Percentiles rank a stretch among this genome's conserved stretches.
Conservation (phyloP, 2,329 filamentous ascomycete genomes). For the Tolypocladium guangdongense region DNA sequence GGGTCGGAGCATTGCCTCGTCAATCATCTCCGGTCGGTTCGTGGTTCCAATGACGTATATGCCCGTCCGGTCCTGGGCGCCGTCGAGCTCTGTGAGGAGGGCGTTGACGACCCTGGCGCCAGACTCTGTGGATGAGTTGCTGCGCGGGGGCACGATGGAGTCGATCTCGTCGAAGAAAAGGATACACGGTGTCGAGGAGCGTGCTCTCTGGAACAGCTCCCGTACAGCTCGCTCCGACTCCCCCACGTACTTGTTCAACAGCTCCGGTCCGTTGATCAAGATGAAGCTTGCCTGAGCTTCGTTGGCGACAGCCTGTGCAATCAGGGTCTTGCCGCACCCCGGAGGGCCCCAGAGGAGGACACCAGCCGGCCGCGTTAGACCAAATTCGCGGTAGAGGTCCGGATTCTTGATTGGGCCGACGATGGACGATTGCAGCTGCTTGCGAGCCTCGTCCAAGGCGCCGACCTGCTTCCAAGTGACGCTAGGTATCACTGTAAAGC, state of each 20-base stretch:
- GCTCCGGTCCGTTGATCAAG: conserved; percentile 88
- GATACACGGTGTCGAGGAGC: conserved; percentile 80
- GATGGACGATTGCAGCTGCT: conserved; percentile 75
- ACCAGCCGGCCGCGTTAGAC: conserved; percentile 71
- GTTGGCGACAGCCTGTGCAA: conserved; percentile 93
- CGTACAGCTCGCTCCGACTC: conserved; percentile 90
- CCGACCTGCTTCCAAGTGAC: conserved; percentile 92
- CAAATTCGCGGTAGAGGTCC: conserved; percentile 62
- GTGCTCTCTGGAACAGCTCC: conserved; percentile 81
- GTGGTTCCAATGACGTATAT: conserved; percentile 94
- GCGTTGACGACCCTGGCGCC: conserved; percentile 89
- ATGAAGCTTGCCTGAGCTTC: conserved; percentile 97
- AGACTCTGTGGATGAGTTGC: conserved; percentile 68
- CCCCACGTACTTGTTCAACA: conserved; percentile 96
- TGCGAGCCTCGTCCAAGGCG: conserved; percentile 66
- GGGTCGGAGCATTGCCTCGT: conserved; percentile 86
- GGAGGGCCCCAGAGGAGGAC: conserved; percentile 94
- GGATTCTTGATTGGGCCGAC: conserved; percentile 82
- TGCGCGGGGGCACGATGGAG: conserved; percentile 76
- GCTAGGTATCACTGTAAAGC: conserved; percentile 87
- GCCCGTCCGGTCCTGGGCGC: conserved; percentile 65
- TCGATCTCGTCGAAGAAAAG: conserved; percentile 98
- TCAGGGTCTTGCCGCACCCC: conserved; percentile 90
- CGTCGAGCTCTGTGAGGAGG: conserved; percentile 87
- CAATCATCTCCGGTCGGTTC: conserved; percentile 92